phyloP scores from a whole-genome alignment of 495 filamentous ascomycete genomes.

The Penicillium egyptiacum region DNA sequence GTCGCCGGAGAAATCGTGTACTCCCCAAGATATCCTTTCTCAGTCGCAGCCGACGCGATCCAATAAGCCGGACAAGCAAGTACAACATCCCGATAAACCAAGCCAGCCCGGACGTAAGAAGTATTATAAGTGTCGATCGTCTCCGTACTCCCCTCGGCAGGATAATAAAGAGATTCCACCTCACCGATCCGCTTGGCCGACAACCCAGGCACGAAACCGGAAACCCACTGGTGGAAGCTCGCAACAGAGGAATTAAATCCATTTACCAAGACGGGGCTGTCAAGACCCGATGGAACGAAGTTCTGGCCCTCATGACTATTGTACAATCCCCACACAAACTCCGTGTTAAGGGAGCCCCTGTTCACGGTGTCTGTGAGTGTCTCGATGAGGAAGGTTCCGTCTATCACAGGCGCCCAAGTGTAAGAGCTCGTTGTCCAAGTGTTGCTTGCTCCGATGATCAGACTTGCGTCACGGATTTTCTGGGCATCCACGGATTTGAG shows the following conservation, averaged over 20 bases:
- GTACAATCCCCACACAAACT: slow-evolving; percentile 53
- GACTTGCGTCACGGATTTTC: slow-evolving; percentile 47
- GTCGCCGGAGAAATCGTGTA: slow-evolving; percentile 59
- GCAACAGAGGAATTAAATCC: slow-evolving; percentile 47
- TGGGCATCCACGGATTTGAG: slow-evolving; percentile 53
- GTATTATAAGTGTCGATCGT: slow-evolving; percentile 46
- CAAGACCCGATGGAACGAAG: slow-evolving; percentile 54
- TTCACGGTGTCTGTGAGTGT: slow-evolving; percentile 45
- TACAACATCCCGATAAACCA: slow-evolving; percentile 59
- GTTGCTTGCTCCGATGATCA: slow-evolving; percentile 44
- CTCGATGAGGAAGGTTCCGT: slow-evolving; percentile 51
- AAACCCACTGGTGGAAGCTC: slow-evolving; percentile 52
- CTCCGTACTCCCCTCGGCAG: slow-evolving; percentile 42
- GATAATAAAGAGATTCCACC: slow-evolving; percentile 48
- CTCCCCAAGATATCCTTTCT: slow-evolving; percentile 53
- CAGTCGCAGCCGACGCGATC: slow-evolving; percentile 48
- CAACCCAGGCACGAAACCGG: slow-evolving; percentile 52
- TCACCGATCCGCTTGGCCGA: slow-evolving; percentile 34
- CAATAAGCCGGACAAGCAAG: slow-evolving; percentile 61
- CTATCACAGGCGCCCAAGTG: slow-evolving; percentile 61
- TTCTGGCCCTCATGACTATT: slow-evolving; percentile 62
- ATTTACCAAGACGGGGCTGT: slow-evolving; percentile 26
- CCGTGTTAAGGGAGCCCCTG: slow-evolving; percentile 43
- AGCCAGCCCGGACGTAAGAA: slow-evolving; percentile 48
- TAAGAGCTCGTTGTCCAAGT: slow-evolving; percentile 54